Base-by-base conservation (phyloP, 768 basidiomycete species). In the Boletus bicolor region DNA sequence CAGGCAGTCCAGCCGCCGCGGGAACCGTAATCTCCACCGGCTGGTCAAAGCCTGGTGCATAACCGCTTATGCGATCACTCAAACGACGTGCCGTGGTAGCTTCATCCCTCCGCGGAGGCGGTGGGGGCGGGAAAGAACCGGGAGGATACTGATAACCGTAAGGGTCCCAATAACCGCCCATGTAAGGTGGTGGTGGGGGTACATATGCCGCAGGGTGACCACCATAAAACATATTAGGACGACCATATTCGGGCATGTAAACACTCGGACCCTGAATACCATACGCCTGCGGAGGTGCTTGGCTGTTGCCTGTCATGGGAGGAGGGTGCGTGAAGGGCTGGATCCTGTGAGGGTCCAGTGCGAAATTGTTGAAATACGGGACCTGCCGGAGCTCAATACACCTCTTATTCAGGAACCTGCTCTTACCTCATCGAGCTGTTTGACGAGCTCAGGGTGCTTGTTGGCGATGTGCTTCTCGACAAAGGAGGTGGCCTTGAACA, bases 381-480 rank as follows among this genome's bases (percentile, higher is more conserved):
- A 95, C 69, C 93, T 95, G 63, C 38, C 55, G 57, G 57, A 61
- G 53, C 64, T 61, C 61, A 64, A 59, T 62, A 53, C 30, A 35
- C 42, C 48, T 49, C 51, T 49, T 15, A 26, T 48, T 46, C 54
- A 54, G 49, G 54, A 48, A 59, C 41, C 4, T 57, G 37, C 36
- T 65, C 79, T 73, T 69, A 97, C 96, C 66, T 95, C 89, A 41
- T 94, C 92, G 17, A 98, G 82, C 49, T 79, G 75, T 62, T 87
- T 89, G 55, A 95, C 82, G 15, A 92, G 76, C 57, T 97, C 91
- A 11, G 88, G 77, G 69, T 99, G 97, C 71, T 98, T 98, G 70
- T 95, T 93, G 12, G 87, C 83, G 57, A 99, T 87, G 70, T 99
- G 97, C 78, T 98, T 98, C 75, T 96, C 93, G 46, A 98, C 91